A percentile compares a stretch with the other conserved stretches of the same genome.
Conservation (phyloP, 257 asterid genomes). For the Fraxinus pennsylvanica region DNA sequence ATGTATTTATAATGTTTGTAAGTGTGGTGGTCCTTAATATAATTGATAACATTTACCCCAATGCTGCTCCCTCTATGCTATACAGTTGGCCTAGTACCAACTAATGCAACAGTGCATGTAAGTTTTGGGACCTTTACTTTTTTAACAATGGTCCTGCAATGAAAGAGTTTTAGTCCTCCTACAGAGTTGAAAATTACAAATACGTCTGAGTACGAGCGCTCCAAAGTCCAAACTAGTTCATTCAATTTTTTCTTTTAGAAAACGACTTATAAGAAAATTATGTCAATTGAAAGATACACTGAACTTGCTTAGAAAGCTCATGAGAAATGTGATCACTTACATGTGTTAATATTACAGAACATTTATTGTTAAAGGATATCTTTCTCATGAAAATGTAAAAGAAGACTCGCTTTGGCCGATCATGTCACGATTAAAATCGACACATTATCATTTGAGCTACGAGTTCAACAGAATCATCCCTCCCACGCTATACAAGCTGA, state of each 20-base stretch:
- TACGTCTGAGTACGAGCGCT: background rate
- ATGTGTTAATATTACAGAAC: too few relatives aligned
- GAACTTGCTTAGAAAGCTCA: too few relatives aligned
- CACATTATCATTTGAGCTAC: background rate
- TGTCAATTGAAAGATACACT: background rate
- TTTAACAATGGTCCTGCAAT: background rate
- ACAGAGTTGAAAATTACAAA: background rate
- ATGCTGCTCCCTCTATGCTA: background rate
- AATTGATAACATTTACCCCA: background rate
- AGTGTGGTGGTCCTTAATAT: conserved; percentile 20
- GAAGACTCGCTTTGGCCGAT: too few relatives aligned
- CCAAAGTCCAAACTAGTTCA: background rate
- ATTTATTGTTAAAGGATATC: background rate
- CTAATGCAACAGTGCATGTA: conserved; percentile 9
- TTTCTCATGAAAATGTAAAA: too few relatives aligned
- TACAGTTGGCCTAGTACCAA: background rate
- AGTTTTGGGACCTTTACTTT: conserved; percentile 7
- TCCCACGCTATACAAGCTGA: background rate
- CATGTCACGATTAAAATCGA: background rate
- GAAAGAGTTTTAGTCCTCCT: background rate
- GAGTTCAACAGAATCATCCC: background rate
- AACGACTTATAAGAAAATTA: background rate
- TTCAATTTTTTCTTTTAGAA: background rate
- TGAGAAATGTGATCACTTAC: too few relatives aligned
- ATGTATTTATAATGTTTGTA: conserved; percentile 13